These are phyloP conservation scores for Diospyros kaki DNA, from an alignment of 148 eudicot species.

Conservation along the genomic window DNA sequence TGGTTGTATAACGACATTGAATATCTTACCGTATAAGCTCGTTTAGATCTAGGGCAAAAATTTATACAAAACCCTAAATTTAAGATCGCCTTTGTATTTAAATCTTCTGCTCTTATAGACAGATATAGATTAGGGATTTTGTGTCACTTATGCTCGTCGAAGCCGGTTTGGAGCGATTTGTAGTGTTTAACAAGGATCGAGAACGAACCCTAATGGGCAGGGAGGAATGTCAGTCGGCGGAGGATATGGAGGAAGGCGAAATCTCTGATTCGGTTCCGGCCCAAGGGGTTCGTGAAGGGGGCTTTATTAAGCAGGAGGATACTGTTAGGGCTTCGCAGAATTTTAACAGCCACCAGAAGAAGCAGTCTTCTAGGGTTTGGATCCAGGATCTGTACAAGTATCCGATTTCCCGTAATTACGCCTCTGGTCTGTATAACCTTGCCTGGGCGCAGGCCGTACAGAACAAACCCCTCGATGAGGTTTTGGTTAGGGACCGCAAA, in stretches of 20 bases:
- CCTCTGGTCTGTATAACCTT: constrained; percentile 64
- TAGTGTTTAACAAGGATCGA: constrained; percentile 10
- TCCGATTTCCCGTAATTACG: constrained; percentile 46
- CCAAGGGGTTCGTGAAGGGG: constrained; percentile 44
- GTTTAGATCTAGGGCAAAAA: constrained; percentile 15
- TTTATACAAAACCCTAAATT: constrained; percentile 17
- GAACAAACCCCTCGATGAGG: constrained; percentile 77
- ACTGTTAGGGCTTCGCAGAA: neutral
- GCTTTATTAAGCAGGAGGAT: constrained; percentile 21
- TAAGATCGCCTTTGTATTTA: neutral
- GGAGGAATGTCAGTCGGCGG: constrained; percentile 25
- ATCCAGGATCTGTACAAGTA: constrained; percentile 77
- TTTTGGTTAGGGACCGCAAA: constrained; percentile 36
- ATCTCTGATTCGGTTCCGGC: constrained; percentile 54
- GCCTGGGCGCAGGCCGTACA: constrained; percentile 99
- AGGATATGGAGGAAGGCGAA: constrained; percentile 69
- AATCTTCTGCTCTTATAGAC: neutral
- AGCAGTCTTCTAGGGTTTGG: constrained; percentile 31
- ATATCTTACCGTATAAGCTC: constrained; percentile 5
- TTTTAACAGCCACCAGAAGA: neutral
- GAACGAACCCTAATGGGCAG: constrained; percentile 44
- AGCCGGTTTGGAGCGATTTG: constrained; percentile 17
- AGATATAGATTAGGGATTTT: constrained; percentile 5
- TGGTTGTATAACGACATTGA: constrained; percentile 15
- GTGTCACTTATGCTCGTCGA: constrained; percentile 14